These are phyloP conservation scores for Forsythia viridissima DNA, from an alignment of 257 asterid species.

Conservation along the genomic window DNA sequence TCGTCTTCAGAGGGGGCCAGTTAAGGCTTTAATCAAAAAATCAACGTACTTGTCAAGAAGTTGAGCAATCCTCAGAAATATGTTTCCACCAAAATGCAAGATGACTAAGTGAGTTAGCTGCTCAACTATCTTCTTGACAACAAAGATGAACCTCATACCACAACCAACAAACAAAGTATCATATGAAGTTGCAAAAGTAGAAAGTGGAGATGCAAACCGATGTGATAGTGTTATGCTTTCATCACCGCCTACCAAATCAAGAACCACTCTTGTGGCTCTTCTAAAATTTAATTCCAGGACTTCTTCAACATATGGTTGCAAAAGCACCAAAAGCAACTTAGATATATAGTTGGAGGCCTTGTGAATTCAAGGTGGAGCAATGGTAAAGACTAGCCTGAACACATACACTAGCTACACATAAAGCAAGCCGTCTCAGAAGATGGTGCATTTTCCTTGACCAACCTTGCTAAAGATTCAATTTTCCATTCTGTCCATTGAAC, in stretches of 20 bases:
- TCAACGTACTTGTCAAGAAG: too few relatives aligned
- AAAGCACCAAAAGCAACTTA: slow-evolving; percentile 89
- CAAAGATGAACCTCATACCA: slow-evolving; percentile 87
- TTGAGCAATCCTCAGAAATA: too few relatives aligned
- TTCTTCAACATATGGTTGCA: slow-evolving; percentile 91
- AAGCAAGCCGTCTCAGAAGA: slow-evolving; percentile 83
- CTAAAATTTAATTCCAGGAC: slow-evolving; percentile 88
- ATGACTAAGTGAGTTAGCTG: slow-evolving; percentile 64
- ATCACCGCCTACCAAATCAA: slow-evolving; percentile 75
- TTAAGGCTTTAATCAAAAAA: too few relatives aligned
- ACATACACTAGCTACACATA: slow-evolving; percentile 89
- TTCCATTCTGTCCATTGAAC: slow-evolving; percentile 98
- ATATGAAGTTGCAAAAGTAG: slow-evolving; percentile 81
- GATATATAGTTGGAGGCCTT: slow-evolving; percentile 67
- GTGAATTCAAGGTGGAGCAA: slow-evolving; percentile 80
- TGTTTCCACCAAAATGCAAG: too few relatives aligned
- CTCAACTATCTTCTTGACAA: slow-evolving; percentile 88
- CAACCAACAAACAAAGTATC: slow-evolving; percentile 84
- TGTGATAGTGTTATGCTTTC: slow-evolving; percentile 84
- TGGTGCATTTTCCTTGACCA: slow-evolving; percentile 89
- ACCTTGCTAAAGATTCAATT: slow-evolving; percentile 76
- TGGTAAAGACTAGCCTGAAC: slow-evolving; percentile 98
- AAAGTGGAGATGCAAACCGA: slow-evolving; percentile 95
- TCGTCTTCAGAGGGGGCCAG: too few relatives aligned
- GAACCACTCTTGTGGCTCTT: slow-evolving; percentile 79